phyloP scores from a whole-genome alignment of 2,329 filamentous ascomycete genomes.

The Aspergillus latus region DNA sequence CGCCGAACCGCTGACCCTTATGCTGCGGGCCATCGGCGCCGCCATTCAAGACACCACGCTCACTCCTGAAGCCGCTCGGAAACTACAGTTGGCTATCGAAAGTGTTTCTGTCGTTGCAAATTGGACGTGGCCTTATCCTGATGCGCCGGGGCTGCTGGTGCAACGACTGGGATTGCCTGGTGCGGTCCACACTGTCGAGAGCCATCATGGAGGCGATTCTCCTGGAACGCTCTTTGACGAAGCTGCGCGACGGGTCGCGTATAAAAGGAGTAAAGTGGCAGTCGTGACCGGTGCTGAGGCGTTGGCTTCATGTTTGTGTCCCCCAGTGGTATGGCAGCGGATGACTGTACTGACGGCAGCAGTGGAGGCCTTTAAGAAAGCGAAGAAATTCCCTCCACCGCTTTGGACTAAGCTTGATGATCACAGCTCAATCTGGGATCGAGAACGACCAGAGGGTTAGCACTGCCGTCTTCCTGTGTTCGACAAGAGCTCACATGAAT shows the following conservation, averaged over 20 bases:
- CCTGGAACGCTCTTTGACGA: conserved; percentile 64
- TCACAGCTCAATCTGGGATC: conserved; percentile 40
- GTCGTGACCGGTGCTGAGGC: conserved; percentile 65
- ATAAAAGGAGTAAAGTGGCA: conserved; percentile 56
- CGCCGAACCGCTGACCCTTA: conserved; percentile 59
- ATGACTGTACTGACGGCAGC: neutral
- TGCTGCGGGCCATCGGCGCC: conserved; percentile 54
- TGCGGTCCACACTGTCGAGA: conserved; percentile 51
- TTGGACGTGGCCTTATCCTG: conserved; percentile 61
- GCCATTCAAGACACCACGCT: conserved; percentile 50
- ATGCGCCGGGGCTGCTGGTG: conserved; percentile 57
- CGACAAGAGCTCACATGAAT: neutral
- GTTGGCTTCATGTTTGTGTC: conserved; percentile 53
- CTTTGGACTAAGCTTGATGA: conserved; percentile 49
- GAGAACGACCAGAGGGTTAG: conserved; percentile 6
- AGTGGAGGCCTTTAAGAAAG: conserved; percentile 22
- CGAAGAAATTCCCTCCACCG: conserved; percentile 57
- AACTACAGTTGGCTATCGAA: conserved; percentile 53
- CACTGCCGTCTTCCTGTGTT: neutral
- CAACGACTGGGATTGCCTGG: conserved; percentile 48
- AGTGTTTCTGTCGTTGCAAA: conserved; percentile 60
- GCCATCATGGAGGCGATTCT: conserved; percentile 63
- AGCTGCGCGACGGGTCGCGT: conserved; percentile 58
- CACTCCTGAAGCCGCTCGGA: conserved; percentile 24
- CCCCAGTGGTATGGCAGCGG: neutral